Base-by-base conservation (phyloP, 495 filamentous ascomycete genomes). In the Cudoniella acicularis region DNA sequence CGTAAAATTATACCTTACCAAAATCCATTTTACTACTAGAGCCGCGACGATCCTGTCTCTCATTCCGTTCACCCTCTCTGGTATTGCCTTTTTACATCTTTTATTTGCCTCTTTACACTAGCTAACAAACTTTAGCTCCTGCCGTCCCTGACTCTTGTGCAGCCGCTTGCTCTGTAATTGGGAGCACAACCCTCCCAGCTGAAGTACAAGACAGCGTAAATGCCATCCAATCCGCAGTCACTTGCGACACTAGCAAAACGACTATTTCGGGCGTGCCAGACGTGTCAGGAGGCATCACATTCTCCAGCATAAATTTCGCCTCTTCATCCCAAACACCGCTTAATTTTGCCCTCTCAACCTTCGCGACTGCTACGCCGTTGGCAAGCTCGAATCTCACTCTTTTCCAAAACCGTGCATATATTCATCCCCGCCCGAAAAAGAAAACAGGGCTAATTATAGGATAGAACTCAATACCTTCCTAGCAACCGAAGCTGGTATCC, bases 401-500 rank as follows among this genome's bases (percentile, higher is more conserved):
- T 2, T 80, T 80, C 67, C 65, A 78, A 59, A 64, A 70, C 24
- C 57, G 68, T 54, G 30, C 30, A 36, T 36, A 36, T 13, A 4
- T 36, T 36, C 13, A 36, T 36, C 13, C 13, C 6, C 6, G 30
- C 30, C 13, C 30, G 4, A 13, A 36, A 13, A 36, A 6, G 30
- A 36, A 36, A 6, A n/a, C n/a, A n/a, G n/a, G n/a, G 30, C 30
- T 36, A 36, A 36, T 36, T 4, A 36, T 13, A 13, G 13, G 13
- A 36, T 36, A 36, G 30, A 36, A 36, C 69, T 77, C 1, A 69
- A 79, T 60, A 73, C 74, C 10, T 80, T 79, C 51, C 68, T 76
- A 2, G 77, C 77, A 0, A 80, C 77, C 4, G 77, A 80, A 62
- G 76, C 75, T 0, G 77, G 76, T 2, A 73, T 80, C 52, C 68